A percentile compares a stretch with the other conserved stretches of the same genome.
Conservation (phyloP, 2,329 filamentous ascomycete genomes). For the Claviceps sp. region DNA sequence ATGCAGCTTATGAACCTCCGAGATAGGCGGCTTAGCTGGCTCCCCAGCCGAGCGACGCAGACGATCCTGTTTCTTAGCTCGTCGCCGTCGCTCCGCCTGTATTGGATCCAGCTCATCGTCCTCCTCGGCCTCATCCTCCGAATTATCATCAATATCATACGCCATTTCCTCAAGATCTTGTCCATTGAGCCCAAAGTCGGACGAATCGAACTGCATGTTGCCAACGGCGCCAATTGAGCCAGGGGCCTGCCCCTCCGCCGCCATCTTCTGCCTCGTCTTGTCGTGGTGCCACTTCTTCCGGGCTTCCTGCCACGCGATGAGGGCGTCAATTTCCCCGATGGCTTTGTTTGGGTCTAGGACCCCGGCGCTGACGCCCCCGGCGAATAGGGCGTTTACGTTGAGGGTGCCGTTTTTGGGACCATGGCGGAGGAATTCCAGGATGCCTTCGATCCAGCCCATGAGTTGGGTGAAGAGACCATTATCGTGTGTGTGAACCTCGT, state of each 20-base stretch:
- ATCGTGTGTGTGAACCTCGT: conserved; percentile 93
- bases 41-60: conserved; percentile 71
- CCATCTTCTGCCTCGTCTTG: conserved; percentile 98
- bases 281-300: conserved; percentile 97
- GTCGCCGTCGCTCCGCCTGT: conserved; percentile 65
- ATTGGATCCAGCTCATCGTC: conserved; percentile 81
- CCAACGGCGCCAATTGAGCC: conserved; percentile 38
- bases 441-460: conserved; percentile 95
- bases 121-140: conserved; percentile 56
- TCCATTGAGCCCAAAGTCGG: conserved; percentile 81
- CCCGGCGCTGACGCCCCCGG: conserved; percentile 57
- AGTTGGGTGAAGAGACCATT: conserved; percentile 92
- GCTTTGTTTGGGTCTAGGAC: conserved; percentile 59
- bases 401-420: conserved; percentile 76
- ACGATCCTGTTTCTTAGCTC: conserved; percentile 65
- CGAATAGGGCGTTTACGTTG: conserved; percentile 88
- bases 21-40: conserved; percentile 66
- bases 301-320: conserved; percentile 90
- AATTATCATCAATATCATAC: conserved; percentile 57
- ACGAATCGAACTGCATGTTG: conserved; percentile 50
- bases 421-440: conserved; percentile 80
- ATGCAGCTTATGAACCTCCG: conserved; percentile 65
- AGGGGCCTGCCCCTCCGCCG: conserved; percentile 51
- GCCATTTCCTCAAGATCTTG: conserved; percentile 78
- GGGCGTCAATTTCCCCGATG: conserved; percentile 64